Base-by-base conservation (phyloP, 2,329 filamentous ascomycete genomes). In the Lachnellula hyalina region DNA sequence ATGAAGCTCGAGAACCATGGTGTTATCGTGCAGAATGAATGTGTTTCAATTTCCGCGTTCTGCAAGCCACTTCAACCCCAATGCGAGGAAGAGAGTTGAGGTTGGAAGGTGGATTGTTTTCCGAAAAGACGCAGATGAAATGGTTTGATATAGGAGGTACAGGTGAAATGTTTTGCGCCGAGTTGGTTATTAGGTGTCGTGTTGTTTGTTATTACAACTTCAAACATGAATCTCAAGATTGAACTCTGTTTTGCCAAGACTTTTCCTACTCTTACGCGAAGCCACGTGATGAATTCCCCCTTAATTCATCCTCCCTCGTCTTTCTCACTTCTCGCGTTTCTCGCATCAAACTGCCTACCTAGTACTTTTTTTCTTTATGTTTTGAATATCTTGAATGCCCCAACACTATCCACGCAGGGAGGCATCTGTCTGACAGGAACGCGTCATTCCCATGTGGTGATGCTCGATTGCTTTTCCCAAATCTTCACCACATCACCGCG, bases 1-100 rank as follows among this genome's bases (percentile, higher is more conserved):
- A 73, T 96, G 88, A 57, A 99, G 82, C 73, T 93, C 83, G 48
- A 90, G 74, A 60, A 83, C 66, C 70, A 72, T 74, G 51, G 28
- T 41, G 51, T n/a, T 12, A 7, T 36, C 41, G 28, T 28, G n/a
- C 44, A 21, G 42, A 19, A 40, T 45, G 42, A 19, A 40, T 45
- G 46, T 28, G 52, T 45, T 54, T 54, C 46, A 36, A 47, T 45
- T 11, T 32, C 41, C 41, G 41, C n/a, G 36, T 15, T 12, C 51
- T 41, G 23, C 19, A 14, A 23, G 41, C 17, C 49, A 40, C 41
- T 35, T 17, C 25, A n/a, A 14, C 17, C 47, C n/a, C 5, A n/a
- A 25, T 28, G 32, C 34, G 35, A 4, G 32, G 4, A 11, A 2
- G 17, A 12, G 3, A 35, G 15, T 25, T 25, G 17, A 15, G 21